Percentiles rank a stretch among this genome's conserved stretches.
These are phyloP conservation scores for Lithohypha guttulata DNA, from an alignment of 2,329 filamentous ascomycete genomes.

Conservation along the genomic window DNA sequence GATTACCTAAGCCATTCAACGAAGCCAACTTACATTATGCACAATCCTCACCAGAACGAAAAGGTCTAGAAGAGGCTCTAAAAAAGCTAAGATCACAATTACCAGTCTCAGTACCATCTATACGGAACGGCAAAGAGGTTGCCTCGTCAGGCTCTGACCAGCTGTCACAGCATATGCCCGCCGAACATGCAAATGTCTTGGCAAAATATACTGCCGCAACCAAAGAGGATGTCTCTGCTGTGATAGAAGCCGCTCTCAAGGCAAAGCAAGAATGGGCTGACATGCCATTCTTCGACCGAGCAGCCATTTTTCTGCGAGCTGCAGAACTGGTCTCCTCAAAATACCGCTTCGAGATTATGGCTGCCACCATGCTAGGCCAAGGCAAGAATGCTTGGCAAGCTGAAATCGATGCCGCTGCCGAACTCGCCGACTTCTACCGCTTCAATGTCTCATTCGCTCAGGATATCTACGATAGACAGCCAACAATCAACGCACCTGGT, in stretches of 20 bases:
- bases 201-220: slow-evolving; percentile 29
- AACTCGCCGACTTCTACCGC: slow-evolving; percentile 31
- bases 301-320: slow-evolving; percentile 28
- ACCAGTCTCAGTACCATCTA: slow-evolving; percentile 26
- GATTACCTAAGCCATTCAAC: slow-evolving; percentile 17
- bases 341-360: slow-evolving; percentile 26
- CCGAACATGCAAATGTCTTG: slow-evolving; percentile 27
- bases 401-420: slow-evolving; percentile 29
- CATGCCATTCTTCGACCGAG: slow-evolving; percentile 28
- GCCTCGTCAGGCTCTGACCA: slow-evolving; percentile 4
- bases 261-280: slow-evolving; percentile 27
- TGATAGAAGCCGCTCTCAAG: slow-evolving; percentile 26
- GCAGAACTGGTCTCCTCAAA: slow-evolving; percentile 25
- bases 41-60: slow-evolving; percentile 26
- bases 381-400: slow-evolving; percentile 33
- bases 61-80: slow-evolving; percentile 26
- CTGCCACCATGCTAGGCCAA: slow-evolving; percentile 32
- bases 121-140: slow-evolving; percentile 10
- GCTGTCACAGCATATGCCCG: slow-evolving; percentile 22
- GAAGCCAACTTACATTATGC: slow-evolving; percentile 21
- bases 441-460: slow-evolving; percentile 25
- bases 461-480: slow-evolving; percentile 31
- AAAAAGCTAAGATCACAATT: slow-evolving; percentile 26
- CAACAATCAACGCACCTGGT: slow-evolving; percentile 21
- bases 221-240: slow-evolving; percentile 25